Conservation (phyloP, 768 basidiomycete genomes). For the Termitomyces sp. region DNA sequence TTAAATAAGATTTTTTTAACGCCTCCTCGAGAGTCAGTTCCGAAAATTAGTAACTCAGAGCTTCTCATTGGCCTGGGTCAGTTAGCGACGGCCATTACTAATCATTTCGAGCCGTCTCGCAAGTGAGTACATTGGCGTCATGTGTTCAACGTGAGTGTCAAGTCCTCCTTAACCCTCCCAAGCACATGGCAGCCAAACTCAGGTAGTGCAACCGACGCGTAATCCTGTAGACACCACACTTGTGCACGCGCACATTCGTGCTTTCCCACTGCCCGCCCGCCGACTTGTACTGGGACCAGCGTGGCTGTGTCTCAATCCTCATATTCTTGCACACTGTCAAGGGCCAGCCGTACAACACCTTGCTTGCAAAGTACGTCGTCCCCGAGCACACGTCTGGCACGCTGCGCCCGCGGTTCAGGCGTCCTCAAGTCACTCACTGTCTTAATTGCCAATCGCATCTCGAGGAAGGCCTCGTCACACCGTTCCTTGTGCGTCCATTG, state of each 20-base stretch:
- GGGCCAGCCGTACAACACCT: constrained; percentile 80
- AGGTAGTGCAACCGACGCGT: constrained; percentile 60
- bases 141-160: too few relatives aligned
- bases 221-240: constrained; percentile 60
- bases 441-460: too few relatives aligned
- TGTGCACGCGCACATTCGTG: constrained; percentile 3
- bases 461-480: too few relatives aligned
- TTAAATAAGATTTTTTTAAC: too few relatives aligned
- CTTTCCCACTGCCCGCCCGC: constrained; percentile 41
- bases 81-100: too few relatives aligned
- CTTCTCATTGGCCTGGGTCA: too few relatives aligned
- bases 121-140: too few relatives aligned
- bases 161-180: too few relatives aligned
- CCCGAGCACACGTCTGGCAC: not conserved
- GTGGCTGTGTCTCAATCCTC: not conserved
- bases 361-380: constrained; percentile 60
- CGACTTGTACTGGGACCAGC: constrained; percentile 10
- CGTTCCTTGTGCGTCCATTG: constrained; percentile 21
- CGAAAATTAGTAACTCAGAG: too few relatives aligned
- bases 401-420: constrained; percentile 36
- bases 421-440: too few relatives aligned
- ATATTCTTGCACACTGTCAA: constrained; percentile 81
- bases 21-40: too few relatives aligned
- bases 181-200: constrained; percentile 38
- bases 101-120: too few relatives aligned